These are phyloP conservation scores for Acorus calamus DNA, from an alignment of 106 monocot genomes.

Conservation along the genomic window DNA sequence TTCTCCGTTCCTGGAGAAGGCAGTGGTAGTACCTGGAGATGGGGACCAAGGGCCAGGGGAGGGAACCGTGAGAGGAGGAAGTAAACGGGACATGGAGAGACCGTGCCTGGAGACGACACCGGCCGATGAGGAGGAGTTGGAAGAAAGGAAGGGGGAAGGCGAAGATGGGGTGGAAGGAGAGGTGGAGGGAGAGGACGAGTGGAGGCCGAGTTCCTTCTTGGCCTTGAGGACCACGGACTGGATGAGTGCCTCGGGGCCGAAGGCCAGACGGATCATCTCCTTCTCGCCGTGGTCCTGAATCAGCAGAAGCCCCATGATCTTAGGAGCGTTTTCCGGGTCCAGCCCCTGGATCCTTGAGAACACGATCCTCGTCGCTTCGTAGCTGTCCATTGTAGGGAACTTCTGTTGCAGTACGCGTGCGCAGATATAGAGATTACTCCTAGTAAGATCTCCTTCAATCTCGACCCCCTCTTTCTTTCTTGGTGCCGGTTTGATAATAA, in stretches of 20 bases:
- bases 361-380: conserved; percentile 83
- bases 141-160: conserved; percentile 28
- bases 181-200: conserved; percentile 19
- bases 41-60: conserved; percentile 43
- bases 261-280: conserved; percentile 98
- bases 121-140: conserved; percentile 9
- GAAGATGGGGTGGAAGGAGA: conserved; percentile 12
- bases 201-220: conserved; percentile 65
- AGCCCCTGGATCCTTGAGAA: conserved; percentile 76
- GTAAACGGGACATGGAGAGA: conserved; percentile 10
- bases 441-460: too few species aligned
- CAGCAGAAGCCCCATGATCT: conserved; percentile 93
- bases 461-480: too few species aligned
- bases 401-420: too few species aligned
- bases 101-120: neutral
- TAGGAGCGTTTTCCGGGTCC: conserved; percentile 84
- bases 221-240: conserved; percentile 69
- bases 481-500: too few species aligned
- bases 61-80: neutral
- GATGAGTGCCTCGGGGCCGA: conserved; percentile 78
- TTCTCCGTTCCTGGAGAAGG: conserved; percentile 32
- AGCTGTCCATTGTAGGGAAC: conserved; percentile 54
- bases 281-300: conserved; percentile 94
- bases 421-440: too few species aligned
- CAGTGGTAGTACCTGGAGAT: neutral